Conservation (phyloP, 345 rosid genomes). For the Eucalyptus regnans region DNA sequence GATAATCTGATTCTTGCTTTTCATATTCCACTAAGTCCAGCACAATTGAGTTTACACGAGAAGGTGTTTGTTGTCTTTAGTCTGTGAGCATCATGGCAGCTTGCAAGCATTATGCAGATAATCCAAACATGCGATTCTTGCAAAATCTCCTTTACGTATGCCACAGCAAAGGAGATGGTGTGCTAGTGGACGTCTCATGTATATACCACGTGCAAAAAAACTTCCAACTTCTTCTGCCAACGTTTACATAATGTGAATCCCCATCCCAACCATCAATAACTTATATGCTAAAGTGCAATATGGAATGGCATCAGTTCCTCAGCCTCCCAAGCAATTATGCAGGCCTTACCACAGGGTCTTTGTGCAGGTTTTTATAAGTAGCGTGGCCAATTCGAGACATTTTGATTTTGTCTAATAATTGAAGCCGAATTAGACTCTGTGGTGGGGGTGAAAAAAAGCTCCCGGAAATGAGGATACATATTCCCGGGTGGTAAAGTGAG, state of each 20-base stretch:
- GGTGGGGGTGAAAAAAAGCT: rapidly evolving
- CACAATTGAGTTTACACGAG: too few species aligned
- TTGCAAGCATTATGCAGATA: too few species aligned
- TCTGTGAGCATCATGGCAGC: too few species aligned
- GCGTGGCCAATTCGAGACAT: neutral
- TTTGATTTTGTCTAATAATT: too few species aligned
- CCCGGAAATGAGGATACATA: too few species aligned
- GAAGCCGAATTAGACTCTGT: neutral
- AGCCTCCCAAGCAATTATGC: neutral
- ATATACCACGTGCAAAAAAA: neutral
- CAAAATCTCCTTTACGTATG: neutral
- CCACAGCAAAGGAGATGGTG: neutral
- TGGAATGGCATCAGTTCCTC: neutral
- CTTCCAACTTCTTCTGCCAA: neutral
- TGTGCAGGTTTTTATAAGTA: neutral
- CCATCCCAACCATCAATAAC: neutral
- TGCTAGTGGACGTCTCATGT: rapidly evolving
- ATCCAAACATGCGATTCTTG: neutral
- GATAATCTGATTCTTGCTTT: too few species aligned
- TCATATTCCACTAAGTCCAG: too few species aligned
- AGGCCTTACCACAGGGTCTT: neutral
- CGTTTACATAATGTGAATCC: neutral
- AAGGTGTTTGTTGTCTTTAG: too few species aligned
- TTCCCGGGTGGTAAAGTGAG: too few species aligned
- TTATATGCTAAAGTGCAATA: neutral